Base-by-base conservation (phyloP, 441 rosid genomes). In the Biscutella laevigata region DNA sequence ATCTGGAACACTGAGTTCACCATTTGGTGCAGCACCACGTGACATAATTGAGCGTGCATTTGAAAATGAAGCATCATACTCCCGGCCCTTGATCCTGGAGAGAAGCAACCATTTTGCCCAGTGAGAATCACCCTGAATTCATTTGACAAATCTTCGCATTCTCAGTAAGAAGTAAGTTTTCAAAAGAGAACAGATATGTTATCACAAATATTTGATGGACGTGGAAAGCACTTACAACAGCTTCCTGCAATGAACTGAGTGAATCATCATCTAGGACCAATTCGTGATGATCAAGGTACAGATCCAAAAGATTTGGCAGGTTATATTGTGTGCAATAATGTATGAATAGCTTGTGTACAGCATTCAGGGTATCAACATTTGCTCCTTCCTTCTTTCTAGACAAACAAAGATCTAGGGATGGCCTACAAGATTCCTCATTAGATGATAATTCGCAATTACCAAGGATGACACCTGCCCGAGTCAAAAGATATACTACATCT, bases 61-160 rank as follows among this genome's bases (percentile, higher is more conserved):
- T 56, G 76, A 80, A 81, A 94, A 94, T 40, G 99, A 90, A 49
- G 99, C 91, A 68, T 89, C 96, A 76, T 89, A 94, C 74, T 94
- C 97, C 52, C 52, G 70, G 51, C 97, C 99, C 61, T 82, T 85
- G 53, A 80, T 69, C 72, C 95, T 85, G 50, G 95, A 85, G 42
- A 81, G 75, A 57, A 94, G 84, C 82, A 89, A 74, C 97, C 97
- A 94, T 69, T 79, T 85, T 66, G 94, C 96, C 97, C 97, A 94
- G 48, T 87, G 94, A 69, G 89, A 87, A 74, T 87, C 96, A 51
- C 96, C 96, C 99, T 94, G 79, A 59, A 77, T 59, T 55, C 57
- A 67, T 62, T 44, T 62, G 47, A 54, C 40, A 54, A 14, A 53
- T 60, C 7, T 60, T 67, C 28, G 13, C 45, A 12, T 20, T 53